Percentiles rank a stretch among this genome's conserved stretches.
Evolutionary conservation across 1,284 basidiomycete genomes (phyloP).

Genomic region (Dichomitus squalens): DNA sequence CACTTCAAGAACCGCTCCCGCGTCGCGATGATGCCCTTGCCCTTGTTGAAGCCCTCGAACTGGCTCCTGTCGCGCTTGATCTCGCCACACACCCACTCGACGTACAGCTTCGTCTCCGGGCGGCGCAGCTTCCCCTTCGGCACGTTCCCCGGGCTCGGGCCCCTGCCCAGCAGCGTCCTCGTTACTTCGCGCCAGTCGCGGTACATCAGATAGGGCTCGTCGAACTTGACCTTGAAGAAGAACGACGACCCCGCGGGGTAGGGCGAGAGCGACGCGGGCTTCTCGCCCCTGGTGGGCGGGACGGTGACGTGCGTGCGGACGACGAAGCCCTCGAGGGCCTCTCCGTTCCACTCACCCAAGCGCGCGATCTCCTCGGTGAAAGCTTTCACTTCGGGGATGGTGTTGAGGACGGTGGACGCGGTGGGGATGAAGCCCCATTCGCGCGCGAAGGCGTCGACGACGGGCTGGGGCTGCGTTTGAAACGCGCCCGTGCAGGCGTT

Average conservation of each 20-base stretch:
- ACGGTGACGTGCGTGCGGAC: slow-evolving; percentile 75
- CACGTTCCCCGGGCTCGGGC: slow-evolving; percentile 38
- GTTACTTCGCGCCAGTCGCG: slow-evolving; percentile 97
- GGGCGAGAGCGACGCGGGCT: slow-evolving; percentile 49
- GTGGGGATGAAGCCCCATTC: slow-evolving; percentile 95
- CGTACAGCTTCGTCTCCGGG: slow-evolving; percentile 67
- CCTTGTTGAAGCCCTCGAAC: slow-evolving; percentile 71
- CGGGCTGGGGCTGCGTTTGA: slow-evolving; percentile 67
- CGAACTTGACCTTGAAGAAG: slow-evolving; percentile 99
- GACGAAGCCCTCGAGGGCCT: slow-evolving; percentile 95
- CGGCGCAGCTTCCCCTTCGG: slow-evolving; percentile 66
- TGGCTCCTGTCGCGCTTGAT: slow-evolving; percentile 62
- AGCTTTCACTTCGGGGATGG: slow-evolving; percentile 68
- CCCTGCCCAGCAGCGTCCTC: slow-evolving; percentile 64
- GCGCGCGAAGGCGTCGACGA: slow-evolving; percentile 81
- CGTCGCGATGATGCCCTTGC: slow-evolving; percentile 84
- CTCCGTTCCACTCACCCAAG: slow-evolving; percentile 80
- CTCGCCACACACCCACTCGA: slow-evolving; percentile 71
- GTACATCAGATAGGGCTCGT: slow-evolving; percentile 99
- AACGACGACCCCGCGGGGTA: slow-evolving; percentile 84
- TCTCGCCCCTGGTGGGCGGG: slow-evolving; percentile 37
- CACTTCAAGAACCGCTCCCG: slow-evolving; percentile 82
- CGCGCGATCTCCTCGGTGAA: slow-evolving; percentile 76
- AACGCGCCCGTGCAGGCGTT: slow-evolving; percentile 79
- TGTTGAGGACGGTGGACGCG: slow-evolving; percentile 58